Percentiles rank a stretch among this genome's conserved stretches.
Conservation (phyloP, 352 stramenopile genomes). For the Phytophthora sp. region DNA sequence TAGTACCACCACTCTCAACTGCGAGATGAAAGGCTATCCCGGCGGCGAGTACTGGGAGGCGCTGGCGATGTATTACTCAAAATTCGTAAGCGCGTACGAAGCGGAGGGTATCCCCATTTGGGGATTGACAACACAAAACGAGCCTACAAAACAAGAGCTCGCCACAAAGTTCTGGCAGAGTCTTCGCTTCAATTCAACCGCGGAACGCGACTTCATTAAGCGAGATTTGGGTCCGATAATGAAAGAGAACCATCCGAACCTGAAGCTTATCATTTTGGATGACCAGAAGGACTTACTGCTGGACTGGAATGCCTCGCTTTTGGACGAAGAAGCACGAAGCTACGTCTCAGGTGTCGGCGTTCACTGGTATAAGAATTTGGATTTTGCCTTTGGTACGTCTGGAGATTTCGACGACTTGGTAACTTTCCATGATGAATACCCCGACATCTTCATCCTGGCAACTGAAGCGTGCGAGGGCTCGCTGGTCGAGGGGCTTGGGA, state of each 20-base stretch:
- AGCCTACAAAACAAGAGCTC: conserved; percentile 52
- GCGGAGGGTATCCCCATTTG: conserved; percentile 60
- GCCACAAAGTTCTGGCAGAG: conserved; percentile 57
- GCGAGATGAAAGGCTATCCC: conserved; percentile 40
- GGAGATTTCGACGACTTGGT: conserved; percentile 59
- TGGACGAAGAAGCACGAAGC: conserved; percentile 48
- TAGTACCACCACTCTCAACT: conserved; percentile 54
- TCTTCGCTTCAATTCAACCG: conserved; percentile 41
- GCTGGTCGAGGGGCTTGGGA: conserved; percentile 40
- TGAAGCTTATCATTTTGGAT: conserved; percentile 81
- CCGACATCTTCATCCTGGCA: conserved; percentile 80
- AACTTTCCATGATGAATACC: conserved; percentile 61
- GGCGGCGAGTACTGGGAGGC: conserved; percentile 58
- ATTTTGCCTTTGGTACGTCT: conserved; percentile 49
- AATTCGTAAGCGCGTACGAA: conserved; percentile 81
- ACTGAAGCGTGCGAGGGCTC: conserved; percentile 79
- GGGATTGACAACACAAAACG: conserved; percentile 82
- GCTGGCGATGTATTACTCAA: conserved; percentile 80
- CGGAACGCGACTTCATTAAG: conserved; percentile 67
- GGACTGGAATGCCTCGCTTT: conserved; percentile 46
- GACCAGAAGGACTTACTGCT: conserved; percentile 73
- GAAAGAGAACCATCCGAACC: conserved; percentile 61
- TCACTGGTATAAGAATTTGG: conserved; percentile 87
- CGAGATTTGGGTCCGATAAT: conserved; percentile 69
- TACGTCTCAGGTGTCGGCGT: conserved; percentile 87